Percentiles rank a stretch among this genome's conserved stretches.
phyloP scores from a whole-genome alignment of 2,329 filamentous ascomycete species.

The Trichophyton simii region DNA sequence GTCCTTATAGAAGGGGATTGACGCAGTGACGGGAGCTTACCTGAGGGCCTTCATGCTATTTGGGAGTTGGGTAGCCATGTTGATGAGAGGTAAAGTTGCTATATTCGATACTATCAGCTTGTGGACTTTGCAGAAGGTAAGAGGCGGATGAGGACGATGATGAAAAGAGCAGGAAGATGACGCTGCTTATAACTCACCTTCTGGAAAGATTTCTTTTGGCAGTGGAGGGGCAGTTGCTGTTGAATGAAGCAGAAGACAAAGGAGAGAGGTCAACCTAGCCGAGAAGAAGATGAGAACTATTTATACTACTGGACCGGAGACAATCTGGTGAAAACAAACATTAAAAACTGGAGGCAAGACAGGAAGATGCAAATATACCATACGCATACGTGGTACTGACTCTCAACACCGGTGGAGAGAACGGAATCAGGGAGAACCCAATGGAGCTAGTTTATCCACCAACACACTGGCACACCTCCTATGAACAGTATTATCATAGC shows the following conservation, averaged over 20 bases:
- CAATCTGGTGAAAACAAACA: conserved; percentile 2
- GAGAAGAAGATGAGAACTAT: not conserved
- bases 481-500: not conserved
- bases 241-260: conserved; percentile 1
- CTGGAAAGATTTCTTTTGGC: not conserved
- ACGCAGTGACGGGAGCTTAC: conserved; percentile 27
- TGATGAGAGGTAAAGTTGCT: conserved; percentile 12
- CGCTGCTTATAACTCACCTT: conserved; percentile 5
- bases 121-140: not conserved
- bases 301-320: not conserved
- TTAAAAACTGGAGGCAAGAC: conserved; percentile 3
- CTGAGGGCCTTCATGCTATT: conserved; percentile 50
- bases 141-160: too few relatives aligned
- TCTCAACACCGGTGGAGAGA: not conserved
- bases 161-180: not conserved
- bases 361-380: not conserved
- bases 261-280: not conserved
- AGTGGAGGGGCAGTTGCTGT: not conserved
- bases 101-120: not conserved
- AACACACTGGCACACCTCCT: not conserved
- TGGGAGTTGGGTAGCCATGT: conserved; percentile 31
- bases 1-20: too few relatives aligned
- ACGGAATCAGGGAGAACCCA: not conserved
- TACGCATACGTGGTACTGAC: not conserved
- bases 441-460: not conserved